Percentiles rank a stretch among this genome's conserved stretches.
Evolutionary conservation across 192 early-diverging fungal genomes (phyloP).

Genomic region (Dissophora globulifera): DNA sequence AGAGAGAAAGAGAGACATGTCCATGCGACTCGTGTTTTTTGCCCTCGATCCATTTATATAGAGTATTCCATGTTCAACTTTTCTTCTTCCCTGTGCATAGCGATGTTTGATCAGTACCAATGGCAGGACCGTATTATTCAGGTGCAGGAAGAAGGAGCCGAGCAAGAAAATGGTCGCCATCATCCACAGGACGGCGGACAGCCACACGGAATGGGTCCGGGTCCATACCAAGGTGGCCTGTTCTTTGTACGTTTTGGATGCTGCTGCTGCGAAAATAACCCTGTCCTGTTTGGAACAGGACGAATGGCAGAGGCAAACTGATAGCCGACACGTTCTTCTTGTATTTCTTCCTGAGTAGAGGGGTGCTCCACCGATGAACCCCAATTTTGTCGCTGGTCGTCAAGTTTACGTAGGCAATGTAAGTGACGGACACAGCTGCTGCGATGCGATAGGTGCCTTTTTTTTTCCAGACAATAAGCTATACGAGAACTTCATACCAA

Average conservation of each 20-base stretch:
- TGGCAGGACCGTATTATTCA: slow-evolving; percentile 80
- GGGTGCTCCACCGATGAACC: too few relatives aligned
- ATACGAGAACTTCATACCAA: not conserved
- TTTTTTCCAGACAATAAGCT: not conserved
- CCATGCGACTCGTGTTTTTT: too few relatives aligned
- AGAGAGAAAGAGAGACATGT: too few relatives aligned
- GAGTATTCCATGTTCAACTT: too few relatives aligned
- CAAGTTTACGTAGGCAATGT: slow-evolving; percentile 86
- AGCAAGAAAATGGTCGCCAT: slow-evolving; percentile 51
- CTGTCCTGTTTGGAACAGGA: too few relatives aligned
- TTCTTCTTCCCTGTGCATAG: too few relatives aligned
- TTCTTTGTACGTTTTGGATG: slow-evolving; percentile 30
- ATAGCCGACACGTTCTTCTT: too few relatives aligned
- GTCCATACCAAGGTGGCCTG: slow-evolving; percentile 7
- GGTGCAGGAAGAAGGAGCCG: slow-evolving; percentile 76
- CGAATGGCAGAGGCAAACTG: too few relatives aligned
- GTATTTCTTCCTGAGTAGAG: too few relatives aligned
- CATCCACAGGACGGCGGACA: slow-evolving; percentile 11
- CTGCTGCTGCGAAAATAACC: too few relatives aligned
- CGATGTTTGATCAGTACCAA: slow-evolving; percentile 71
- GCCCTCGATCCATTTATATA: too few relatives aligned
- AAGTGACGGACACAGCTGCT: slow-evolving; percentile 6
- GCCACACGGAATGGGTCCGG: not conserved
- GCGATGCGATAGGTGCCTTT: not conserved
- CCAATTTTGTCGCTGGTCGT: slow-evolving; percentile 38